Conservation (phyloP, 2,329 filamentous ascomycete species). For the Aureobasidium mangrovei region DNA sequence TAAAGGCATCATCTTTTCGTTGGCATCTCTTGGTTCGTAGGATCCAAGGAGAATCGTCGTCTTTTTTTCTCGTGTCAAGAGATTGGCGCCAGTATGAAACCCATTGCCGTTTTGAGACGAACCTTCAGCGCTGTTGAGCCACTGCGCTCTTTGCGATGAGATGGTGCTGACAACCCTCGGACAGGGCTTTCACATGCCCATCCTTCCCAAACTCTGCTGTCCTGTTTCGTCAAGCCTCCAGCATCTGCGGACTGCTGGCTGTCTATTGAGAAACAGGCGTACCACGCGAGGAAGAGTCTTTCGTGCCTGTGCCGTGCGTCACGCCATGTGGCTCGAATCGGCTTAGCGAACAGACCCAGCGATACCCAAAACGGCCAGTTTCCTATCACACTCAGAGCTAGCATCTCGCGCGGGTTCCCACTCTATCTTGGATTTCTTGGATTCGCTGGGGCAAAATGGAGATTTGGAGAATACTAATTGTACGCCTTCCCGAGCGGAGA, state of each 20-base stretch:
- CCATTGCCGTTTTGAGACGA: no score
- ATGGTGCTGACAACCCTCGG: not conserved
- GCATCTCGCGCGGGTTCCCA: not conserved
- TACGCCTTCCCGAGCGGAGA: constrained; percentile 12
- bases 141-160: not conserved
- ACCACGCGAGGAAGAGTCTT: not conserved
- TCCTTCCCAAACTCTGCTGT: not conserved
- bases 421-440: constrained; percentile 9
- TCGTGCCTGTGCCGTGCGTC: not conserved
- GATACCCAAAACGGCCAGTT: not conserved
- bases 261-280: not conserved
- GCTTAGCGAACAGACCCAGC: not conserved
- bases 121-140: no score
- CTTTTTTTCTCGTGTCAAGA: not conserved
- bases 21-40: not conserved
- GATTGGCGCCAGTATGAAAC: not conserved
- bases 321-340: not conserved
- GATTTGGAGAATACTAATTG: not conserved
- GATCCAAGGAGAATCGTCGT: not conserved
- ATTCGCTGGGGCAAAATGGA: not conserved
- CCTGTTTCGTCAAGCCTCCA: not conserved
- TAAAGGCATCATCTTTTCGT: not conserved
- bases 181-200: not conserved
- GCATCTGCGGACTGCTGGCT: not conserved
- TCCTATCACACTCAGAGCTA: not conserved